These are phyloP conservation scores for Pseudozyma sp. DNA, from an alignment of 1,284 basidiomycete genomes.

Conservation along the genomic window DNA sequence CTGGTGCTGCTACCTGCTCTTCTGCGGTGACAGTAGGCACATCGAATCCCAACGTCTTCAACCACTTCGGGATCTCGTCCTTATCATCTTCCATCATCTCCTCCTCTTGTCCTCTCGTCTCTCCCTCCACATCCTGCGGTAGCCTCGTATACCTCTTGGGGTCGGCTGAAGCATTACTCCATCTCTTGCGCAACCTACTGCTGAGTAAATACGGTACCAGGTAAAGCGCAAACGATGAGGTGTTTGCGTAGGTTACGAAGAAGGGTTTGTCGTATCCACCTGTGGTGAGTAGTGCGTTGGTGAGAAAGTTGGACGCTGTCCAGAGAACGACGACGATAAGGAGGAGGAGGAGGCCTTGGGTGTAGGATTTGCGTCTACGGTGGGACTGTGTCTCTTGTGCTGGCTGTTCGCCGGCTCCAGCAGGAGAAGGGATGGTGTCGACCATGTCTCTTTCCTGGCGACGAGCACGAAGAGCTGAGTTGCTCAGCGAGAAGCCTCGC, in stretches of 20 bases:
- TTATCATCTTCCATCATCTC: constrained; percentile 19
- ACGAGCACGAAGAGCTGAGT: not conserved
- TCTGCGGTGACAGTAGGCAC: constrained; percentile 37
- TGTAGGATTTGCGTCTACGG: constrained; percentile 70
- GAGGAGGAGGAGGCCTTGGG: constrained; percentile 78
- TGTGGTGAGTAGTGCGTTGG: constrained; percentile 64
- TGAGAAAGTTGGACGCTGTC: constrained; percentile 72
- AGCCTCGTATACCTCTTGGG: constrained; percentile 11
- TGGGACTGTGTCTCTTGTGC: constrained; percentile 17
- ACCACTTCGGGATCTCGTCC: constrained; percentile 42
- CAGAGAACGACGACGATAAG: constrained; percentile 85
- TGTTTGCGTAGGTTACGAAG: constrained; percentile 83
- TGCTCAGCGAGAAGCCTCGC: not conserved
- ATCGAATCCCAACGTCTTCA: constrained; percentile 56
- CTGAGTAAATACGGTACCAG: constrained; percentile 76
- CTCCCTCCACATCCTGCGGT: constrained; percentile 17
- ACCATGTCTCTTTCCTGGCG: constrained; percentile 8
- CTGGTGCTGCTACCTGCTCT: not conserved
- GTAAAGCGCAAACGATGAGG: constrained; percentile 88
- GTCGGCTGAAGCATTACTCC: constrained; percentile 17
- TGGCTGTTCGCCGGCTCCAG: constrained; percentile 1
- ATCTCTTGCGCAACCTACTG: constrained; percentile 21
- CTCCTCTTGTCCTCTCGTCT: not conserved
- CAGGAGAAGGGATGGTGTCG: constrained; percentile 10
- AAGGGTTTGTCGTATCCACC: constrained; percentile 68